A percentile compares a stretch with the other conserved stretches of the same genome.
phyloP scores from a whole-genome alignment of 345 rosid species.

The Citrus sp. region DNA sequence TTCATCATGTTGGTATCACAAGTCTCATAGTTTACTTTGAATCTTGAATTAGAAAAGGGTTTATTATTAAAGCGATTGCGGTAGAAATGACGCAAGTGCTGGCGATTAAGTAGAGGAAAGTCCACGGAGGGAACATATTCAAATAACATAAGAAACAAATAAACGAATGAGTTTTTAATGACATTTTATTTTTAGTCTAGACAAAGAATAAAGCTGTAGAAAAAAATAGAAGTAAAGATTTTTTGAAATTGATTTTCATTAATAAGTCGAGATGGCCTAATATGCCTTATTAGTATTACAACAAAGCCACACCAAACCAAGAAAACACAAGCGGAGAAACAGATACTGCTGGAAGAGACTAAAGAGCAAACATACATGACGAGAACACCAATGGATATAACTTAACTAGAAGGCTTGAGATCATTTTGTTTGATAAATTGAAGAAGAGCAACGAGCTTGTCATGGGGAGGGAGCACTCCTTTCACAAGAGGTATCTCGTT shows the following conservation, averaged over 20 bases:
- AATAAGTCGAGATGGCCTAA: too few relatives aligned
- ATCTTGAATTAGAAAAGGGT: too few relatives aligned
- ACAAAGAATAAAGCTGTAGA: too few relatives aligned
- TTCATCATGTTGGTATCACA: too few relatives aligned
- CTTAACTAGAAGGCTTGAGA: not conserved
- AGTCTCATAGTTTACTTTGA: too few relatives aligned
- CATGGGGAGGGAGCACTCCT: slow-evolving; percentile 30
- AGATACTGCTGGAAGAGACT: not conserved
- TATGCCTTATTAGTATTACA: too few relatives aligned
- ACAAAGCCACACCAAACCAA: not conserved
- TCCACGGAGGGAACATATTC: not conserved
- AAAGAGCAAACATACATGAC: not conserved
- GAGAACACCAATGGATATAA: not conserved
- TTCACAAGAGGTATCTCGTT: slow-evolving; percentile 27
- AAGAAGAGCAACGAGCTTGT: slow-evolving; percentile 24
- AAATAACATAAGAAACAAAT: not conserved
- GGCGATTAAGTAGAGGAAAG: not conserved
- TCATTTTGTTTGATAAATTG: slow-evolving; percentile 19
- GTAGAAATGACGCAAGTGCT: not conserved
- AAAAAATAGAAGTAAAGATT: too few relatives aligned
- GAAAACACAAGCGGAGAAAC: not conserved
- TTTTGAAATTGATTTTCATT: too few relatives aligned
- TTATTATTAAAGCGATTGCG: not conserved
- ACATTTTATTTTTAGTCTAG: too few relatives aligned
- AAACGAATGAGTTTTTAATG: rapidly evolving